Conservation (phyloP, 495 filamentous ascomycete genomes). For the Penicillium chermesinum region DNA sequence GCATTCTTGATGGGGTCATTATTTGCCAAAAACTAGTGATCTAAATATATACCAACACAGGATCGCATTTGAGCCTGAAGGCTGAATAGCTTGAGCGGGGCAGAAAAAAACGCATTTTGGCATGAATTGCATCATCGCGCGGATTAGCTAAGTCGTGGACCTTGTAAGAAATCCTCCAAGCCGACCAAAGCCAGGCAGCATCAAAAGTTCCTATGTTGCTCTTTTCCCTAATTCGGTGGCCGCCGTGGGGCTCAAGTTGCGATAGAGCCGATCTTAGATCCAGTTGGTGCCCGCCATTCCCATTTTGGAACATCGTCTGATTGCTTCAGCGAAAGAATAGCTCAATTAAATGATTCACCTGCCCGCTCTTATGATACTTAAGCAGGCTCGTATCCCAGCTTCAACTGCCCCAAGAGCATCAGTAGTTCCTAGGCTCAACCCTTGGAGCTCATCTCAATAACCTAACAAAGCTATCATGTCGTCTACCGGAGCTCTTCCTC, state of each 20-base stretch:
- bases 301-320: not conserved
- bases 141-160: no score
- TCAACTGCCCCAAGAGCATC: not conserved
- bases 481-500: conserved; percentile 42
- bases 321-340: not conserved
- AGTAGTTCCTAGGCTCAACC: not conserved
- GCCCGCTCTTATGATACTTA: not conserved
- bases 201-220: no score
- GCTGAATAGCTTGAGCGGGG: no score
- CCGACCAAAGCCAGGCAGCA: not conserved
- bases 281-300: not conserved
- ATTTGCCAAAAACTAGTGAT: no score
- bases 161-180: no score
- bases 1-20: no score
- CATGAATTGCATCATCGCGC: no score
- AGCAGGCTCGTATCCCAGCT: not conserved
- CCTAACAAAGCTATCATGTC: no score
- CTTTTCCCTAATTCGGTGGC: not conserved
- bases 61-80: no score
- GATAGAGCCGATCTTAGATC: not conserved
- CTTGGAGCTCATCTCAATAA: not conserved
- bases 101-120: no score
- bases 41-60: no score
- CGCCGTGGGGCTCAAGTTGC: conserved; percentile 1
- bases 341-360: not conserved